Percentiles rank a stretch among this genome's conserved stretches.
Conservation (phyloP, 768 basidiomycete species). For the Trametopsis cervina region DNA sequence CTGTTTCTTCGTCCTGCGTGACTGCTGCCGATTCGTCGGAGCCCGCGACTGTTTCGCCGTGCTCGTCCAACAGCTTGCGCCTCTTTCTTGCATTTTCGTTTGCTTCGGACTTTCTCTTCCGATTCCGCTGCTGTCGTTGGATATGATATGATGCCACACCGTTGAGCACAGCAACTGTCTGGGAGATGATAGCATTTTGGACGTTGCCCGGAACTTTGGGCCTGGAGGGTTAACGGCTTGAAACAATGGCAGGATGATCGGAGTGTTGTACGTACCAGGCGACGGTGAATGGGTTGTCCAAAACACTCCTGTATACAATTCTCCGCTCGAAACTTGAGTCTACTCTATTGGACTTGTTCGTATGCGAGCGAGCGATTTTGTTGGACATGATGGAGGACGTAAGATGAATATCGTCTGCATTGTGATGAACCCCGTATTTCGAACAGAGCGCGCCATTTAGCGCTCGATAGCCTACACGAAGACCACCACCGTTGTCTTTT, state of each 20-base stretch:
- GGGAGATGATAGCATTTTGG: conserved; percentile 53
- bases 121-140: conserved; percentile 23
- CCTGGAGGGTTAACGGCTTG: conserved; percentile 14
- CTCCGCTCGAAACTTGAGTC: conserved; percentile 46
- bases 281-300: conserved; percentile 68
- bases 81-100: conserved; percentile 10
- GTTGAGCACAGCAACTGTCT: conserved; percentile 41
- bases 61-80: not conserved
- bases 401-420: no score
- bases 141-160: conserved; percentile 42
- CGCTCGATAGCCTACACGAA: not conserved
- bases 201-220: conserved; percentile 45
- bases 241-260: not conserved
- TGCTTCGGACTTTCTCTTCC: conserved; percentile 33
- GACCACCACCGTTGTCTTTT: no score
- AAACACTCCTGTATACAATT: conserved; percentile 57
- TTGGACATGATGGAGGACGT: no score
- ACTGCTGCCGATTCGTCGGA: not conserved
- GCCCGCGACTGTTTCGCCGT: not conserved
- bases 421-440: not conserved
- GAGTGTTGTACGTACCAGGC: conserved; percentile 43
- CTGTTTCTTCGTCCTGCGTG: not conserved
- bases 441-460: not conserved
- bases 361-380: conserved; percentile 44
- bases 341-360: conserved; percentile 58